These are phyloP conservation scores for Pichia paraexigua DNA, from an alignment of 805 yeast genomes.

Conservation along the genomic window DNA sequence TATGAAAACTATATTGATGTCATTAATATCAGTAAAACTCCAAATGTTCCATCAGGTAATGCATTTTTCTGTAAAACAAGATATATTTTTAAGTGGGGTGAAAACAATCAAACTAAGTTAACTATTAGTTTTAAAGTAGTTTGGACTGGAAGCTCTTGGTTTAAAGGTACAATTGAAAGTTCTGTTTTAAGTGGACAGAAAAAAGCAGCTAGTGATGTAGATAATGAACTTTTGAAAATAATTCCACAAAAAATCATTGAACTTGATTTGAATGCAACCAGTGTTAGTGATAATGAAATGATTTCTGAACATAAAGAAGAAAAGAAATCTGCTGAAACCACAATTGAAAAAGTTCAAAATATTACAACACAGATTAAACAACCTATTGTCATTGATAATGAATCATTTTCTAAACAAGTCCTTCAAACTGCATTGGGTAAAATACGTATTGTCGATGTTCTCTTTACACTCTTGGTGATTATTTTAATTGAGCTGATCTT, in stretches of 20 bases:
- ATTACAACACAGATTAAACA: not conserved
- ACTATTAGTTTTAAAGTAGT: conserved; percentile 65
- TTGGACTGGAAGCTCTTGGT: conserved; percentile 92
- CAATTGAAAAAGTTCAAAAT: not conserved
- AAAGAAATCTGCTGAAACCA: not conserved
- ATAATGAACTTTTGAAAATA: conserved; percentile 17
- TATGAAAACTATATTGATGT: conserved; percentile 49
- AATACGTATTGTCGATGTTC: not conserved
- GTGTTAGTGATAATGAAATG: not conserved
- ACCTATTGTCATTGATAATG: not conserved
- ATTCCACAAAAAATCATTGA: conserved; percentile 12
- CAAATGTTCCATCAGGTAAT: conserved; percentile 91
- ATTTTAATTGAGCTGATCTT: not conserved
- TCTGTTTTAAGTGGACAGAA: conserved; percentile 77
- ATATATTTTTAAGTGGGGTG: conserved; percentile 69
- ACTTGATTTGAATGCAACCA: not conserved
- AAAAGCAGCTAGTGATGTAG: conserved; percentile 42
- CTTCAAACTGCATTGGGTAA: not conserved
- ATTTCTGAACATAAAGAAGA: not conserved
- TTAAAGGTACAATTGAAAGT: conserved; percentile 80
- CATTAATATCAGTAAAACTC: conserved; percentile 62
- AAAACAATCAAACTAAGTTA: conserved; percentile 49
- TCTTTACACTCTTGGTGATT: not conserved
- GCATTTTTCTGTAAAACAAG: conserved; percentile 71
- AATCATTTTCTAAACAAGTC: not conserved